Base-by-base conservation (phyloP, 2,329 filamentous ascomycete species). In the Rutstroemia sp. region DNA sequence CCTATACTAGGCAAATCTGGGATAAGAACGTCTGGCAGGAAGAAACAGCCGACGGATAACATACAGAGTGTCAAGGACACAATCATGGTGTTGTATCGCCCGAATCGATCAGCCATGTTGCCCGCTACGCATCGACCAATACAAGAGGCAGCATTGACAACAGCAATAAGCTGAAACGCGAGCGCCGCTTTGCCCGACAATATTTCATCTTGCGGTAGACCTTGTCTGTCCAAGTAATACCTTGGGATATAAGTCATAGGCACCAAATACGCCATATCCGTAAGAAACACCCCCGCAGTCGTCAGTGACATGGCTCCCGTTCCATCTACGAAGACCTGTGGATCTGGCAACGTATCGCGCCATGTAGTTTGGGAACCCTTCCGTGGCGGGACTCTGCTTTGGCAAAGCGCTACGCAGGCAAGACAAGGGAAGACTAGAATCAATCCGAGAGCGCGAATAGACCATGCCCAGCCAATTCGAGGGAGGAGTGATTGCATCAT, bases 71-170 rank as follows among this genome's bases (percentile, higher is more conserved):
- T 70, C 7, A 88, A 77, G 0, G 87, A 85, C 18, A 83, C 72
- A 60, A 95, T 83, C 74, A 91, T 90, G 34, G 83, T 82, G 67
- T 96, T 96, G 75, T 89, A 95, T 1, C 90, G 81, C 0, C 92
- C 92, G n/a, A 92, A 74, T 51, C 79, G 79, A 70, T 96, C 92
- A 2, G 89, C 86, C 60, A 88, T 80, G 69, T 86, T 87, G 0
- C 92, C 91, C 0, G 90, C 88, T 2, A 92, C 74, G 68, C 83
- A 85, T 44, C 92, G 83, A 4, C 92, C 92, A n/a, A 95, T 72
- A 55, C 88, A 85, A 0, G 86, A 90, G 7, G 85, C 89, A 1
- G 84, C 88, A 69, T 95, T 96, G 68, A 96, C 78, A 62, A 96
- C 86, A n/a, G 90, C 86, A 41, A 95, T 74, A 58, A 95, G 79